phyloP scores from a whole-genome alignment of 768 basidiomycete genomes.

The Tylopilus subfusipes region DNA sequence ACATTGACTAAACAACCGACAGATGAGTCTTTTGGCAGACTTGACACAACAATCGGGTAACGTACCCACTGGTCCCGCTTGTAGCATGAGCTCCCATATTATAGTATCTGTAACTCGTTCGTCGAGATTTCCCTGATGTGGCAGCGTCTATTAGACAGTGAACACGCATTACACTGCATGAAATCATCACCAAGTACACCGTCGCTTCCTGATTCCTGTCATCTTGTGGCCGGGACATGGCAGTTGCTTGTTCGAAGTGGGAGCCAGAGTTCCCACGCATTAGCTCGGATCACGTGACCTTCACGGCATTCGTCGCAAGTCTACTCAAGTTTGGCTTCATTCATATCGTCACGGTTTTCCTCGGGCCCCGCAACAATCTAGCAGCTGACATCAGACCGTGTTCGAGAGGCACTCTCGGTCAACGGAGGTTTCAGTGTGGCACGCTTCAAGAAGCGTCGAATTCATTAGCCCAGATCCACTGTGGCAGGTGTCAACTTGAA shows the following conservation, averaged over 20 bases:
- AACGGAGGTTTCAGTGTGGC: no score
- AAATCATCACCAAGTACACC: constrained; percentile 66
- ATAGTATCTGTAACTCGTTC: constrained; percentile 92
- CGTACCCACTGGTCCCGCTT: constrained; percentile 97
- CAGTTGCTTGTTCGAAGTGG: background rate
- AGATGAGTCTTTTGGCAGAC: background rate
- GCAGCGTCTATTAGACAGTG: background rate
- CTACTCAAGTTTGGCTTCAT: no score
- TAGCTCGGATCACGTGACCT: no score
- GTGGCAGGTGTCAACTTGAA: no score
- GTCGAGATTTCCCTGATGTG: constrained; percentile 85
- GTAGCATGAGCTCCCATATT: constrained; percentile 97
- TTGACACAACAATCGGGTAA: constrained; percentile 10
- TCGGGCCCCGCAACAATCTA: no score
- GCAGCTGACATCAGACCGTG: no score
- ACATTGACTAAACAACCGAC: constrained; percentile 70
- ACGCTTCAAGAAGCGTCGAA: no score
- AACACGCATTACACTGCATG: rapidly evolving
- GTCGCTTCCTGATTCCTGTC: constrained; percentile 92
- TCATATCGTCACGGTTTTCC: no score
- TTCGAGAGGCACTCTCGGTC: no score
- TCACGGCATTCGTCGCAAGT: no score
- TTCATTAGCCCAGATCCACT: no score
- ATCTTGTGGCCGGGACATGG: constrained; percentile 61
- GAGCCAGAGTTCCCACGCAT: background rate